Evolutionary conservation across 2,329 filamentous ascomycete genomes (phyloP).

Genomic region (Epichloe bromicola): DNA sequence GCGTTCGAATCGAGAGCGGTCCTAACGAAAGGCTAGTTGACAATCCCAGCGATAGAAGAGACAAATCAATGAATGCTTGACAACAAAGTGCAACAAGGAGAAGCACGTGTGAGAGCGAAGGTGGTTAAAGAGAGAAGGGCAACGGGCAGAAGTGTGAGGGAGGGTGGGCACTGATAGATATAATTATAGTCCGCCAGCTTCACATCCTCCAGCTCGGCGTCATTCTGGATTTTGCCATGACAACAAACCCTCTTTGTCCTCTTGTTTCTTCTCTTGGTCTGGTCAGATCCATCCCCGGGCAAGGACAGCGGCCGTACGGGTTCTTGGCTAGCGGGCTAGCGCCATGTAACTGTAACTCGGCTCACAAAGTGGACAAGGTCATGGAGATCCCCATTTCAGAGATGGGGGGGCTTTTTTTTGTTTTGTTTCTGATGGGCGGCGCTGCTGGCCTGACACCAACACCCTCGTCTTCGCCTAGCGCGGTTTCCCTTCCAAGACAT

Average conservation of each 20-base stretch:
- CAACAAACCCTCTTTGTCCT: background rate
- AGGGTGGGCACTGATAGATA: constrained; percentile 2
- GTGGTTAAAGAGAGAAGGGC: background rate
- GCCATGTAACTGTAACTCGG: background rate
- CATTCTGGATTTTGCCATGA: background rate
- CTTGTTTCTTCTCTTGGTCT: too few species aligned
- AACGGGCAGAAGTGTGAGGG: background rate
- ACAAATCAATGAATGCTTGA: constrained; percentile 21
- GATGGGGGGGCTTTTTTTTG: background rate
- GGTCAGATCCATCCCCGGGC: background rate
- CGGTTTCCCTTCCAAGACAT: background rate
- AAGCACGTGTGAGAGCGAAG: constrained; percentile 7
- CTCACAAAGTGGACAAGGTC: background rate
- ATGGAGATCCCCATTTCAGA: constrained; percentile 5
- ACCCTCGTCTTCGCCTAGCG: background rate
- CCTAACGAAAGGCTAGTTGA: constrained; percentile 5
- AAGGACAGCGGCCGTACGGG: background rate
- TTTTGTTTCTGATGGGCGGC: too few species aligned
- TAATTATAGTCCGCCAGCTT: constrained; percentile 6
- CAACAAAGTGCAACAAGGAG: constrained; percentile 2
- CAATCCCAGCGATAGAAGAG: constrained; percentile 14
- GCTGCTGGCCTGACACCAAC: background rate
- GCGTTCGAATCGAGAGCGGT: background rate
- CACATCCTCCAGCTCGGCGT: background rate
- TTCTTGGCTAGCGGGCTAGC: constrained; percentile 4